phyloP scores from a whole-genome alignment of 2,329 filamentous ascomycete species.

The Pochonia chlamydosporia region DNA sequence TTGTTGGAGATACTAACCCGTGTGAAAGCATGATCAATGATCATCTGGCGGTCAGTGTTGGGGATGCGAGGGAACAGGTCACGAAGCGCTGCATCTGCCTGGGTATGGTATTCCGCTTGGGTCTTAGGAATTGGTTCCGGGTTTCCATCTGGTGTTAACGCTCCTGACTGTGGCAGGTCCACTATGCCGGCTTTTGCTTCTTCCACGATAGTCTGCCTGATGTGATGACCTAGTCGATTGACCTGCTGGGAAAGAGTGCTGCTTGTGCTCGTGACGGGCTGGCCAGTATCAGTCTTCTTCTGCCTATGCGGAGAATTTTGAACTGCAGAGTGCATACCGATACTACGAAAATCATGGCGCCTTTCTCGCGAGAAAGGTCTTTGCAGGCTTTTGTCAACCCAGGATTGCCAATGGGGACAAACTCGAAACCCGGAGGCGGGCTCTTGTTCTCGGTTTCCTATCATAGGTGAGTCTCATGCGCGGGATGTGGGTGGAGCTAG shows the following conservation, averaged over 20 bases:
- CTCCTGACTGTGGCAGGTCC: constrained; percentile 17
- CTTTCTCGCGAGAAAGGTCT: constrained; percentile 56
- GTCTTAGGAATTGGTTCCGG: constrained; percentile 55
- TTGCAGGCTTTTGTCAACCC: constrained; percentile 56
- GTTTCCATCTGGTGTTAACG: constrained; percentile 19
- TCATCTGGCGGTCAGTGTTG: constrained; percentile 55
- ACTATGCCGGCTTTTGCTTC: constrained; percentile 36
- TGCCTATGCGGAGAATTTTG: background rate
- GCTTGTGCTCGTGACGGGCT: constrained; percentile 24
- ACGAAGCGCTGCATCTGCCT: constrained; percentile 56
- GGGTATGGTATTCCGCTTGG: constrained; percentile 54
- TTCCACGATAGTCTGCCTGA: constrained; percentile 53
- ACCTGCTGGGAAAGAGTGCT: constrained; percentile 45
- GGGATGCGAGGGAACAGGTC: constrained; percentile 62
- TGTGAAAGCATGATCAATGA: constrained; percentile 58
- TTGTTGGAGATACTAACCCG: constrained; percentile 39
- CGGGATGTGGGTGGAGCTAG: constrained; percentile 2
- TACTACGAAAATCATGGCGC: constrained; percentile 61
- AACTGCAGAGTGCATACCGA: constrained; percentile 37
- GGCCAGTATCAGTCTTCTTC: constrained; percentile 3
- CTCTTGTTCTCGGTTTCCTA: constrained; percentile 46
- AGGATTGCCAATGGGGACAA: constrained; percentile 58
- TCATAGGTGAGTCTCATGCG: constrained; percentile 21
- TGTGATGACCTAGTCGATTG: constrained; percentile 55
- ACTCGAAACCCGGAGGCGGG: constrained; percentile 57